Evolutionary conservation across 2,329 filamentous ascomycete species (phyloP).

Genomic region (Aspergillus hiratsukae): DNA sequence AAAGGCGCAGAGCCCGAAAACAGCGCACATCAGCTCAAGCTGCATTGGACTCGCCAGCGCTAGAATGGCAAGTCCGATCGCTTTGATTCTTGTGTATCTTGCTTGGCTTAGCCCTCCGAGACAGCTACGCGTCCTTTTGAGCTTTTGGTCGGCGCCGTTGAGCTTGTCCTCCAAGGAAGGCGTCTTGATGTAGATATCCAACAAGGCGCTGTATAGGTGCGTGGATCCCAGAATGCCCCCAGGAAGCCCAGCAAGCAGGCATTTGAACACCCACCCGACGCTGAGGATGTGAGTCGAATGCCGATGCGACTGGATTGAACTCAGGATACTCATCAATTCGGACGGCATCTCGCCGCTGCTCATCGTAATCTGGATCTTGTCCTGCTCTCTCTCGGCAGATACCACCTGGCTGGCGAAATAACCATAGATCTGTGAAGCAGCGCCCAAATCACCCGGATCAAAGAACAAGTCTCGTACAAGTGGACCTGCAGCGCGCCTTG

Average conservation of each 20-base stretch:
- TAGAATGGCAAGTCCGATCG: conserved; percentile 36
- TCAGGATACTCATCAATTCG: conserved; percentile 13
- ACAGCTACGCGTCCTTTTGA: conserved; percentile 15
- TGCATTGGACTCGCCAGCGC: conserved; percentile 36
- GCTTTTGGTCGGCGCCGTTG: neutral
- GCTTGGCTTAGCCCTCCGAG: conserved; percentile 16
- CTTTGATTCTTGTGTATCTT: conserved; percentile 23
- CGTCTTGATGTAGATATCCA: conserved; percentile 23
- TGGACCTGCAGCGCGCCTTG: conserved; percentile 18
- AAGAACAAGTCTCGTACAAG: conserved; percentile 31
- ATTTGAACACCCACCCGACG: conserved; percentile 33
- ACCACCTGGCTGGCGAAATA: conserved; percentile 38
- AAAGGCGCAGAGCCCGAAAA: conserved; percentile 35
- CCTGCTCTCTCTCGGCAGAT: conserved; percentile 30
- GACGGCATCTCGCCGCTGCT: conserved; percentile 30
- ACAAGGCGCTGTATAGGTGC: conserved; percentile 29
- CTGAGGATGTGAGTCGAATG: conserved; percentile 23
- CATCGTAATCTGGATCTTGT: conserved; percentile 31
- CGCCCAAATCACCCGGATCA: conserved; percentile 31
- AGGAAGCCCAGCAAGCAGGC: conserved; percentile 34
- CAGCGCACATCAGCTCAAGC: conserved; percentile 37
- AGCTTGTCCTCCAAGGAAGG: conserved; percentile 12
- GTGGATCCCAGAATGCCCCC: conserved; percentile 37
- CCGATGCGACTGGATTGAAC: conserved; percentile 9
- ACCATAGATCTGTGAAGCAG: conserved; percentile 35